Evolutionary conservation across 345 rosid genomes (phyloP).

Genomic region (Gossypium herbaceum): DNA sequence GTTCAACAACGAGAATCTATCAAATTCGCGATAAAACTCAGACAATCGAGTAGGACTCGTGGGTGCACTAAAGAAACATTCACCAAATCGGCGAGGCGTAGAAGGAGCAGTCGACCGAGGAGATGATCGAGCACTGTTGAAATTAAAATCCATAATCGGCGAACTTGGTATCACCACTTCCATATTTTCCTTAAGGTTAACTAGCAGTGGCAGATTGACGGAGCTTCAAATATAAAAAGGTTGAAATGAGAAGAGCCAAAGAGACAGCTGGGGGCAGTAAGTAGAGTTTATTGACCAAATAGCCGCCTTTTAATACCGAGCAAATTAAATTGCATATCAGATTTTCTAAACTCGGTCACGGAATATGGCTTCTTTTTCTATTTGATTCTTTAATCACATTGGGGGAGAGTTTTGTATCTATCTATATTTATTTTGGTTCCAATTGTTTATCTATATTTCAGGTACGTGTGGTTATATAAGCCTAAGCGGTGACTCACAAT

Average conservation of each 20-base stretch:
- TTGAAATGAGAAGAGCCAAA: not conserved
- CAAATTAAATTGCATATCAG: not conserved
- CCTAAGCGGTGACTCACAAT: not conserved
- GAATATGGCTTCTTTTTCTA: not conserved
- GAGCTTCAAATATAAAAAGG: not conserved
- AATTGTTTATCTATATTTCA: not conserved
- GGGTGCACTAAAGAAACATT: constrained; percentile 67
- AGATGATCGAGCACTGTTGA: constrained; percentile 35
- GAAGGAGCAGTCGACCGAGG: constrained; percentile 57
- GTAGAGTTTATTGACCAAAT: constrained; percentile 42
- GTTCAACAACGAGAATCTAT: constrained; percentile 18
- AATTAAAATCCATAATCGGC: constrained; percentile 46
- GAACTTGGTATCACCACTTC: constrained; percentile 43
- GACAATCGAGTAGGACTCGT: constrained; percentile 61
- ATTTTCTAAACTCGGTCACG: not conserved
- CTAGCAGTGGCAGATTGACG: constrained; percentile 10
- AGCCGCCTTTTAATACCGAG: constrained; percentile 34
- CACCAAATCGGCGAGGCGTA: constrained; percentile 56
- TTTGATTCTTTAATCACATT: constrained; percentile 11
- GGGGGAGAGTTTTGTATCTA: not conserved
- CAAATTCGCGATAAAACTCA: constrained; percentile 49
- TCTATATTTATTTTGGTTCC: no score
- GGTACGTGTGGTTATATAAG: not conserved
- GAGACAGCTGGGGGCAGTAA: not conserved
- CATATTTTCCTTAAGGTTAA: constrained; percentile 21